Percentiles rank a stretch among this genome's conserved stretches.
Conservation (phyloP, 208 protist genomes). For the Wallacemonas sp. region DNA sequence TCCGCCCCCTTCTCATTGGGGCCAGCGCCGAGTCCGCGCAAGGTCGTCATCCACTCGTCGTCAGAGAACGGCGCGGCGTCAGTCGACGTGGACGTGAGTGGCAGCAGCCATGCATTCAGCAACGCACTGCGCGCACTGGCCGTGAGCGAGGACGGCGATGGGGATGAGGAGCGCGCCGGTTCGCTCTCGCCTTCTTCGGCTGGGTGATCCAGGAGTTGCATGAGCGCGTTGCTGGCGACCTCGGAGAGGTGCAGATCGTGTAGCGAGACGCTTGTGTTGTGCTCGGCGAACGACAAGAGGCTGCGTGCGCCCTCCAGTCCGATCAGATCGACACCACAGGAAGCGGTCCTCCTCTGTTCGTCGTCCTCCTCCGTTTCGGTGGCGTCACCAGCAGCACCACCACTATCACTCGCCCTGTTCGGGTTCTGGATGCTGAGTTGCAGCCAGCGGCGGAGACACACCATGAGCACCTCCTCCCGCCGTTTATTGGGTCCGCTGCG, state of each 20-base stretch:
- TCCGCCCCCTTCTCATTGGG: too few species aligned
- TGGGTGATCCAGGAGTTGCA: constrained; percentile 30
- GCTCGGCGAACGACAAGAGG: constrained; percentile 38
- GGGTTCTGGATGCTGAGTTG: constrained; percentile 33
- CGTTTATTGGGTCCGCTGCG: background rate
- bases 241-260: constrained; percentile 40
- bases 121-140: too few species aligned
- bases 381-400: too few species aligned
- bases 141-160: background rate
- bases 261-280: constrained; percentile 34
- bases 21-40: too few species aligned
- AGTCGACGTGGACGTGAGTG: too few species aligned
- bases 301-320: constrained; percentile 27
- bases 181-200: background rate
- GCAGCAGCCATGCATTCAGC: too few species aligned
- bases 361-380: background rate
- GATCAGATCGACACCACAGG: background rate
- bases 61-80: too few species aligned
- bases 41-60: too few species aligned
- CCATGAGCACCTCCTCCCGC: constrained; percentile 41
- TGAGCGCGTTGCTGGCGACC: constrained; percentile 28
- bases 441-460: constrained; percentile 62
- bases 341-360: constrained; percentile 3
- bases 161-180: background rate
- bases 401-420: too few species aligned